A percentile compares a stretch with the other conserved stretches of the same genome.
These are phyloP conservation scores for Plasmodium sp. DNA, from an alignment of 169 alveolate species.

Conservation along the genomic window DNA sequence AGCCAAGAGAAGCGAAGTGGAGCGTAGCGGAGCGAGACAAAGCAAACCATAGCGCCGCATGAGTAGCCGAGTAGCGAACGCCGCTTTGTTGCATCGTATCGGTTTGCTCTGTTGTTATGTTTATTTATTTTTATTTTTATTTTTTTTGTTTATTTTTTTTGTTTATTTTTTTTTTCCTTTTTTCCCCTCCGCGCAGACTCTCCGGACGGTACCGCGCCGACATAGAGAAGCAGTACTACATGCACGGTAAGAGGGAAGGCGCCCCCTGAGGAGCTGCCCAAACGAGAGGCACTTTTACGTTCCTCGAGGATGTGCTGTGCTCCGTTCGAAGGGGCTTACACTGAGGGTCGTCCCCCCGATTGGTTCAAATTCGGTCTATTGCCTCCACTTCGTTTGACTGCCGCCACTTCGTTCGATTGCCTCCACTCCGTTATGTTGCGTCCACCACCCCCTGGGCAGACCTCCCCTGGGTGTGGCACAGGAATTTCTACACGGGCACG, in stretches of 20 bases:
- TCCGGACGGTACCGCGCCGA: conserved; percentile 89
- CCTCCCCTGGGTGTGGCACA: conserved; percentile 92
- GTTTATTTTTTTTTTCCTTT: conserved; percentile 14
- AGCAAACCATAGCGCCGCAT: neutral
- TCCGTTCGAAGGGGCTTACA: neutral
- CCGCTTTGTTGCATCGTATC: neutral
- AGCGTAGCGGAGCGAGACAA: neutral
- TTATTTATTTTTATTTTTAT: too few relatives aligned
- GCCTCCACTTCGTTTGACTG: too few relatives aligned
- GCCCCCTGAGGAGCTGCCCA: neutral
- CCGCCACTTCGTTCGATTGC: neutral
- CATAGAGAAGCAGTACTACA: conserved; percentile 87
- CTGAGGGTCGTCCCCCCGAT: neutral
- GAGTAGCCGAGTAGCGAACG: neutral
- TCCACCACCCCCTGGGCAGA: conserved; percentile 48
- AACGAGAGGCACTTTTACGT: neutral
- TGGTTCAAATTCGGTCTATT: too few relatives aligned
- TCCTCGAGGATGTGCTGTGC: neutral
- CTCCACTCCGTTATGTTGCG: neutral
- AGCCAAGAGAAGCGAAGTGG: neutral
- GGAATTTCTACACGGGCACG: conserved; percentile 82
- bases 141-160: neutral
- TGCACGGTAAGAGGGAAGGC: conserved; percentile 78
- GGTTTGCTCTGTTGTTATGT: neutral
- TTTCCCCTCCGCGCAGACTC: conserved; percentile 47